Evolutionary conservation across 495 filamentous ascomycete genomes (phyloP), one percentile per base, ranked within the genome.

Genomic region (Neurospora sp.): DNA sequence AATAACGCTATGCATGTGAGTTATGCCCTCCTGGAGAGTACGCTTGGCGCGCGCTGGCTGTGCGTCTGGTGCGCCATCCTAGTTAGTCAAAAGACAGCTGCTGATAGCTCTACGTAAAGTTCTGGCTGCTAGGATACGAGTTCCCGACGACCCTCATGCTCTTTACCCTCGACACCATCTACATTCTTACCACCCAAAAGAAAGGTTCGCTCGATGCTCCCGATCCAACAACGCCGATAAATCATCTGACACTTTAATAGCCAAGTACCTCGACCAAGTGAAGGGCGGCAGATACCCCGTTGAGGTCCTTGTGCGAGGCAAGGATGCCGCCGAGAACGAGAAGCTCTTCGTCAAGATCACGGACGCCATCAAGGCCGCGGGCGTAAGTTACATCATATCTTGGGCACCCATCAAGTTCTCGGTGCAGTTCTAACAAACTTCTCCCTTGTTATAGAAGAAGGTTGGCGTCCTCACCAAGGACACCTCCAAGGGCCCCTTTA

Each of bases 51-150:
- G 53, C 53, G 22, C 27, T 65, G 27, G 53, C 53, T 65, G 53
- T 65, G 27, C 14, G 53, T 65, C 53, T 14, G 18, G 16, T 27
- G 37, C 12, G 61, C 38, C 18, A 27, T 69, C 27, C 53, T 35
- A 35, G 22, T 35, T 35, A 35, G 22, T 35, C 53, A 35, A 65
- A 35, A 18, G 53, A 78, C 47, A 71, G 35, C 14, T 74, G 70
- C 77, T 83, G 70, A 80, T 69, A 42, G 40, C 35, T 72, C 4
- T 74, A 65, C 53, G 22, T 65, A 47, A 83, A 99, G 94, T 97
- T 98, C 83, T 99, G 96, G 96, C 87, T 99, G 69, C 88, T 99
- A 73, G 96, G 96, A 75, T 99, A 98, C 86, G 96, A 99, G 79
- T 99, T 99, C 77, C 96, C 96, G 59, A 93, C 96, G 16, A 98